A percentile compares a stretch with the other conserved stretches of the same genome.
These are phyloP conservation scores for Rhizopus sp. DNA, from an alignment of 371 early-diverging fungal species.

Conservation along the genomic window DNA sequence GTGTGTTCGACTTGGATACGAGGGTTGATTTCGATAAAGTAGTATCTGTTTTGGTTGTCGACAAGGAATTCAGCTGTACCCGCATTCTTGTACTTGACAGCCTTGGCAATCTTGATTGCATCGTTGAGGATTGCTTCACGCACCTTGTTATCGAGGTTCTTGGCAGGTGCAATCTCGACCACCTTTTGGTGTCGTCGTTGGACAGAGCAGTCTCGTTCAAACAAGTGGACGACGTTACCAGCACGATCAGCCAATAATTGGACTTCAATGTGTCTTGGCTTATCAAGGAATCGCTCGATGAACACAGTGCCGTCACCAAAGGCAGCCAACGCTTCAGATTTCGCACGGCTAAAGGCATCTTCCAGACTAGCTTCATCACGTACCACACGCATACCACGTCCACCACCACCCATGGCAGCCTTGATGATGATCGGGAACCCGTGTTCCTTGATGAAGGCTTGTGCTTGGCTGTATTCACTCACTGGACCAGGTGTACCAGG, in stretches of 20 bases:
- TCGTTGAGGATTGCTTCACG: conserved; percentile 84
- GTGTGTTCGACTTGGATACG: conserved; percentile 93
- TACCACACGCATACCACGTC: conserved; percentile 96
- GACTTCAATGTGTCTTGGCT: conserved; percentile 97
- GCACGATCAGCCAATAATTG: conserved; percentile 89
- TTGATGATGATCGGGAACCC: conserved; percentile 97
- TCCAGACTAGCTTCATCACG: conserved; percentile 65
- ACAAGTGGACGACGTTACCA: conserved; percentile 89
- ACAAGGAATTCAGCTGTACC: conserved; percentile 98
- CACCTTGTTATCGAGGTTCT: conserved; percentile 62
- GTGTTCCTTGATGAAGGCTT: conserved; percentile 74
- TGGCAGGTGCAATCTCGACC: conserved; percentile 92
- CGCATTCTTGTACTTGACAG: conserved; percentile 91
- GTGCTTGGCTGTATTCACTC: conserved; percentile 62
- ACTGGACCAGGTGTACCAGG: conserved; percentile 91
- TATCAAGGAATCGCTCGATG: conserved; percentile 90
- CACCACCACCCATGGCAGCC: conserved; percentile 97
- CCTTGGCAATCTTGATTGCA: conserved; percentile 90
- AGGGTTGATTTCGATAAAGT: conserved; percentile 97
- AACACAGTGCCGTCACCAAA: conserved; percentile 97
- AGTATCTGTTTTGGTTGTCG: conserved; percentile 82
- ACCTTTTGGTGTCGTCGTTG: conserved; percentile 99
- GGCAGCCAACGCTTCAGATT: conserved; percentile 87
- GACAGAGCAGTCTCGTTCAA: conserved; percentile 97
- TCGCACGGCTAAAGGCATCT: conserved; percentile 79